phyloP scores from a whole-genome alignment of 2,329 filamentous ascomycete genomes.

The Aspergillus transmontanensis region DNA sequence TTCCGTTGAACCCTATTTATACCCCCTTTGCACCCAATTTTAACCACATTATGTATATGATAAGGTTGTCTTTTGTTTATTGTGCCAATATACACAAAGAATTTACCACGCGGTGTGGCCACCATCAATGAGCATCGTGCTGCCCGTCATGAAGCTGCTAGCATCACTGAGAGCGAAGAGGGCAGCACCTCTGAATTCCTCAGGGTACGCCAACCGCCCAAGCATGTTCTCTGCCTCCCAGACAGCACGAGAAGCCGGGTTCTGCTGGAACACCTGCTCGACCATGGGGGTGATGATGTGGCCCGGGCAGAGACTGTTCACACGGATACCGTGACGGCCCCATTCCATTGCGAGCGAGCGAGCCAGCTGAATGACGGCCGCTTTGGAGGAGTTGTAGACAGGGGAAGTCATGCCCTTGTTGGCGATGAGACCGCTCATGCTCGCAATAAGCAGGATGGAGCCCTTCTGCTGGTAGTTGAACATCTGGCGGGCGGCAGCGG shows the following conservation, averaged over 20 bases:
- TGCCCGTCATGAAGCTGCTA: slow-evolving; percentile 71
- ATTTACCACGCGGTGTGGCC: slow-evolving; percentile 59
- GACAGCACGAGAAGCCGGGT: slow-evolving; percentile 59
- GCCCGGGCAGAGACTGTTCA: slow-evolving; percentile 57
- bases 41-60: neutral
- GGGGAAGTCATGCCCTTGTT: slow-evolving; percentile 50
- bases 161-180: slow-evolving; percentile 69
- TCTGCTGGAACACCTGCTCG: slow-evolving; percentile 73
- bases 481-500: slow-evolving; percentile 52
- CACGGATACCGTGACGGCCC: slow-evolving; percentile 54
- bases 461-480: slow-evolving; percentile 52
- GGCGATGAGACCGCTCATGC: slow-evolving; percentile 54
- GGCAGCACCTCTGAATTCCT: slow-evolving; percentile 66
- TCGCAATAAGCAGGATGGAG: slow-evolving; percentile 53
- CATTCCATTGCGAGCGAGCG: slow-evolving; percentile 57
- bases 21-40: neutral
- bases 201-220: slow-evolving; percentile 56
- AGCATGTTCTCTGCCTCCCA: slow-evolving; percentile 56
- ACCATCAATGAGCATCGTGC: slow-evolving; percentile 70
- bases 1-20: neutral
- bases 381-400: slow-evolving; percentile 58
- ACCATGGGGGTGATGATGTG: slow-evolving; percentile 73
- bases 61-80: neutral
- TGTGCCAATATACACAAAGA: neutral
- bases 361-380: slow-evolving; percentile 55